Evolutionary conservation across 2,329 filamentous ascomycete species (phyloP).

Genomic region (Ambrosiella xylebori): DNA sequence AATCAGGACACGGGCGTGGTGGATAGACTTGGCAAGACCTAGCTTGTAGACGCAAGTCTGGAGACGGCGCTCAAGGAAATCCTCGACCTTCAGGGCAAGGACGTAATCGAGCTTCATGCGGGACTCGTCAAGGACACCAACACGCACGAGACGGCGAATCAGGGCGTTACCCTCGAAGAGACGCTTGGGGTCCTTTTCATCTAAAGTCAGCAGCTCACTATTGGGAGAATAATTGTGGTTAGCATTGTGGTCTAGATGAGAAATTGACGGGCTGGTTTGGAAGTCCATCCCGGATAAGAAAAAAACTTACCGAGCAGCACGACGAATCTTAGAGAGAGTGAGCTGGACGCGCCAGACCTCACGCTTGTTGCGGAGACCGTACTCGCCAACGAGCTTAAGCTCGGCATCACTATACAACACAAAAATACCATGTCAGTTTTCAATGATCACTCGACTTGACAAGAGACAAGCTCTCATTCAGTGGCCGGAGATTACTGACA

Average conservation of each 20-base stretch:
- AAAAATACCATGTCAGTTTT: slow-evolving; percentile 43
- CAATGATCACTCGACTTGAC: slow-evolving; percentile 66
- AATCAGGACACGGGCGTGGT: slow-evolving; percentile 99
- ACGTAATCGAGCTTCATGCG: slow-evolving; percentile 99
- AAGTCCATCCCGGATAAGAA: not conserved
- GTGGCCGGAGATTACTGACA: slow-evolving; percentile 95
- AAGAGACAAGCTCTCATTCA: slow-evolving; percentile 95
- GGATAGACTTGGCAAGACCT: slow-evolving; percentile 98
- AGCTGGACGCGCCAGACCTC: slow-evolving; percentile 99
- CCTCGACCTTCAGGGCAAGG: slow-evolving; percentile 94
- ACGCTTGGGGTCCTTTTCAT: slow-evolving; percentile 99
- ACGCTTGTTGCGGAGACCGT: slow-evolving; percentile 99
- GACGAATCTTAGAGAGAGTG: slow-evolving; percentile 99
- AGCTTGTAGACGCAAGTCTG: slow-evolving; percentile 99
- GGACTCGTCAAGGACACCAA: slow-evolving; percentile 98
- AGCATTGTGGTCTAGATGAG: not conserved
- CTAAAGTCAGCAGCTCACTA: slow-evolving; percentile 98
- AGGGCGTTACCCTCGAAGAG: slow-evolving; percentile 99
- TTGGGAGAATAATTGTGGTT: slow-evolving; percentile 3
- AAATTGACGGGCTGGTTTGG: not conserved
- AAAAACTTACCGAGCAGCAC: slow-evolving; percentile 79
- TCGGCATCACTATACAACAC: slow-evolving; percentile 70
- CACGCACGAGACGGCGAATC: slow-evolving; percentile 98
- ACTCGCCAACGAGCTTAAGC: slow-evolving; percentile 99
- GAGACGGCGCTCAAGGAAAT: slow-evolving; percentile 99